phyloP scores from a whole-genome alignment of 2,329 filamentous ascomycete species.

The Xylaria sp. region DNA sequence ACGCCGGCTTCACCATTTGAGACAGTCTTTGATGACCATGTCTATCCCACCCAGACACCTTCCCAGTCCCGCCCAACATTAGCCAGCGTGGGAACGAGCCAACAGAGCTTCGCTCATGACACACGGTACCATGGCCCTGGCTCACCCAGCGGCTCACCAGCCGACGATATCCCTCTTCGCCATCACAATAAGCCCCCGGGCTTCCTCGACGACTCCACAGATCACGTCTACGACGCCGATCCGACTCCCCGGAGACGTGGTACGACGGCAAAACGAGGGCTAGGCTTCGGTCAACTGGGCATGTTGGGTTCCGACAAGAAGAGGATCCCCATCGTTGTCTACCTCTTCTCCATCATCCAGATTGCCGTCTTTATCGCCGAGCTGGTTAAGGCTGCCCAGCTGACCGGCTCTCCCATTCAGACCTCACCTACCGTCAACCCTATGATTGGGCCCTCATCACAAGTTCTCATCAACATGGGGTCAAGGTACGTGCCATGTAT shows the following conservation, averaged over 20 bases:
- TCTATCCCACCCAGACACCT: slow-evolving; percentile 59
- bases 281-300: slow-evolving; percentile 63
- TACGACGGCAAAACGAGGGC: slow-evolving; percentile 48
- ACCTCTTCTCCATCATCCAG: slow-evolving; percentile 77
- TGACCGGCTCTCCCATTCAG: slow-evolving; percentile 79
- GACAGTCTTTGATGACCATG: slow-evolving; percentile 70
- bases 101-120: slow-evolving; percentile 57
- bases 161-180: slow-evolving; percentile 64
- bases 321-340: slow-evolving; percentile 80
- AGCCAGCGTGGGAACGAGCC: slow-evolving; percentile 43
- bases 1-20: slow-evolving; percentile 63
- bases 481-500: slow-evolving; percentile 93
- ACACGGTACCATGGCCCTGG: slow-evolving; percentile 61
- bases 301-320: slow-evolving; percentile 63
- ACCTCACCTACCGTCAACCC: slow-evolving; percentile 89
- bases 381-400: slow-evolving; percentile 76
- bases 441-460: slow-evolving; percentile 93
- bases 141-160: slow-evolving; percentile 47
- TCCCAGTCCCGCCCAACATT: slow-evolving; percentile 27
- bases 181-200: slow-evolving; percentile 47
- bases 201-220: slow-evolving; percentile 48
- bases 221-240: slow-evolving; percentile 67
- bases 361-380: slow-evolving; percentile 87
- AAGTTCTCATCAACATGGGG: slow-evolving; percentile 95
- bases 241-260: slow-evolving; percentile 39